phyloP scores from a whole-genome alignment of 1,284 basidiomycete genomes.

The Tylopilus sp. region DNA sequence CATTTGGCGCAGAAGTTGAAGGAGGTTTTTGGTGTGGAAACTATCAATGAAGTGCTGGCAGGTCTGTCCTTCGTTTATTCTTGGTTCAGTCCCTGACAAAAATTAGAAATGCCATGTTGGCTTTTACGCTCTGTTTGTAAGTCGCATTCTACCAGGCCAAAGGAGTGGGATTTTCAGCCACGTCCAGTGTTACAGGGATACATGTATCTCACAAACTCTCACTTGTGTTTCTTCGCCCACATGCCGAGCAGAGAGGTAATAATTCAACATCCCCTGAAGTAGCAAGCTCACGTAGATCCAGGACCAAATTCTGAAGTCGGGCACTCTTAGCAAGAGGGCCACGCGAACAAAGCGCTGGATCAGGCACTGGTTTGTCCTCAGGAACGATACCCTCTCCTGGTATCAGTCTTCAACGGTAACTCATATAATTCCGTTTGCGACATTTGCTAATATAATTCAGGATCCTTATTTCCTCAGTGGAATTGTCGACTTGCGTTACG shows the following conservation, averaged over 20 bases:
- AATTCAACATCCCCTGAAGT: conserved; percentile 1
- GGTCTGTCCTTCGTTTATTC: conserved; percentile 43
- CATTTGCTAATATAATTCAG: conserved; percentile 35
- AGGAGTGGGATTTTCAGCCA: conserved; percentile 11
- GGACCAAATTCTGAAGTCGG: conserved; percentile 86
- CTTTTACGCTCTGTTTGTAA: conserved; percentile 78
- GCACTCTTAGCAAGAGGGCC: conserved; percentile 78
- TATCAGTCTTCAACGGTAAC: conserved; percentile 84
- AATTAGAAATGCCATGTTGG: conserved; percentile 81
- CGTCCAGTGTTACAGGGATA: conserved; percentile 85
- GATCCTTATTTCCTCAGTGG: conserved; percentile 97
- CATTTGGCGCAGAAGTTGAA: conserved; percentile 77
- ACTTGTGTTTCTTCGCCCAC: conserved; percentile 96
- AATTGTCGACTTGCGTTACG: conserved; percentile 89
- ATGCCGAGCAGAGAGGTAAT: conserved; percentile 81
- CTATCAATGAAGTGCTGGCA: conserved; percentile 76
- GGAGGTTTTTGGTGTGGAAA: conserved; percentile 78
- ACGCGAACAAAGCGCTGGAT: conserved; percentile 83
- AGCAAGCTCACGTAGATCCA: conserved; percentile 32
- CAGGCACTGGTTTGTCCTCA: conserved; percentile 90
- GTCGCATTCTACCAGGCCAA: conserved; percentile 34
- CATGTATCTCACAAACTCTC: conserved; percentile 89
- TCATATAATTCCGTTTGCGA: conserved; percentile 6
- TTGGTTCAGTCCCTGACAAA: conserved; percentile 17
- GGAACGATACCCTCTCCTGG: conserved; percentile 92